A percentile compares a stretch with the other conserved stretches of the same genome.
phyloP scores from a whole-genome alignment of 106 monocot species.

The Triglochin maritima region DNA sequence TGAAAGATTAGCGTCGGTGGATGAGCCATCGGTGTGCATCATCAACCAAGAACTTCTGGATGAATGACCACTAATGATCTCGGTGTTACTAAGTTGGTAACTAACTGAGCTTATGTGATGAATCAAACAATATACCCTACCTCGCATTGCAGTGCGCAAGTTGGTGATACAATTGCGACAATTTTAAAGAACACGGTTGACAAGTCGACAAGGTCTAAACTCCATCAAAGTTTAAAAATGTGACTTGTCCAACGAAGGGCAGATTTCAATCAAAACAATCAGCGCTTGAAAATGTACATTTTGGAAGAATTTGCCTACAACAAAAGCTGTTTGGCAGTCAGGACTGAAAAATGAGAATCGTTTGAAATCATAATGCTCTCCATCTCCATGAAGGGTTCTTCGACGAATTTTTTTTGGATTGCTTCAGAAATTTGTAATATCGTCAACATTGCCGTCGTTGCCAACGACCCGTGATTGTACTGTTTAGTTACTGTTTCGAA shows the following conservation, averaged over 20 bases:
- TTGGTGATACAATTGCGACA: constrained; percentile 96
- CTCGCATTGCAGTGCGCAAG: constrained; percentile 57
- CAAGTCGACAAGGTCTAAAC: not conserved
- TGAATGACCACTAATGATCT: too few relatives aligned
- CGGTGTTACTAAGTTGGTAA: not conserved
- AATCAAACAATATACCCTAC: constrained; percentile 21
- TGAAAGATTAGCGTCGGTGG: constrained; percentile 51
- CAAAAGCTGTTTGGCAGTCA: constrained; percentile 94
- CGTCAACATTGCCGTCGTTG: too few relatives aligned
- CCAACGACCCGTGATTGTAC: too few relatives aligned
- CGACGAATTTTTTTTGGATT: too few relatives aligned
- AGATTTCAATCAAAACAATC: not conserved
- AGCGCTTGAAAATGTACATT: not conserved
- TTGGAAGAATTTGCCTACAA: constrained; percentile 35
- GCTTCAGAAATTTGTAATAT: too few relatives aligned
- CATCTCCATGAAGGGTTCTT: constrained; percentile 71
- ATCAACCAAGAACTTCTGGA: too few relatives aligned
- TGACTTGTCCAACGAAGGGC: not conserved
- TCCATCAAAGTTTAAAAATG: not conserved
- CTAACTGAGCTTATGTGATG: not conserved
- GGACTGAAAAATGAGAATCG: constrained; percentile 89
- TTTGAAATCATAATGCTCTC: constrained; percentile 87
- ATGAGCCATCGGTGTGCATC: too few relatives aligned
- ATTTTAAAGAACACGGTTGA: constrained; percentile 77
- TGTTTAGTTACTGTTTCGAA: too few relatives aligned